Evolutionary conservation across 768 basidiomycete genomes (phyloP), one percentile per base, ranked within the genome.

Genomic region (Exsudoporus frostii): DNA sequence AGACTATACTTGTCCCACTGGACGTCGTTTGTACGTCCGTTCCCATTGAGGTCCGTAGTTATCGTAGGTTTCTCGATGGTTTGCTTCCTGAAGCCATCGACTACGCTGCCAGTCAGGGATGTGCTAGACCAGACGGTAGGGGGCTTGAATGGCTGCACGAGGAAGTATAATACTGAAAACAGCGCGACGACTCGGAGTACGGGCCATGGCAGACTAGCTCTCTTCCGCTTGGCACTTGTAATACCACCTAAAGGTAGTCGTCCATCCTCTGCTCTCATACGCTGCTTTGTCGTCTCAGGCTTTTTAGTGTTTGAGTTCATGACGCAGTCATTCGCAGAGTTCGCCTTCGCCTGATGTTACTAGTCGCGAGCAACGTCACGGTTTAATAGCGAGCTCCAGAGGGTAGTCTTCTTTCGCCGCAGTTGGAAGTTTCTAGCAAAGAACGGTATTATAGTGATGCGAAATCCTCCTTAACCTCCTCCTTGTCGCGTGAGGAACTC

Each of bases 1-100:
- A 92, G 72, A 63, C 85, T 88, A 65, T 86, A 87, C 58, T 83
- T 84, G 66, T 91, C 89, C 81, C 79, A 81, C 51, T 73, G 60
- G 24, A 79, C 74, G 25, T 73, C 70, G 11, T 68, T 64, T 14
- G 74, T 76, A 38, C 65, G 69, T 45, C 69, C 69, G 41, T 72
- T 70, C 7, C 71, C 65, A 8, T 45, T 56, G 22, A 70, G 43
- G 19, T 42, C 45, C 6, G 52, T 36, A 11, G 56, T 32, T 25
- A 24, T 29, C 3, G 42, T 33, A 30, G 50, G 43, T 13, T 50
- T 45, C 37, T 51, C 56, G 41, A 37, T 4, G 5, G 15, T 20
- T 51, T 29, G 50, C 17, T 30, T 34, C 45, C 30, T 32, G 11
- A 41, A 40, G 15, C 32, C 2, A 37, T 25, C 33, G 9, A n/a